Base-by-base conservation (phyloP, 2,329 filamentous ascomycete species). In the Alternaria solani region DNA sequence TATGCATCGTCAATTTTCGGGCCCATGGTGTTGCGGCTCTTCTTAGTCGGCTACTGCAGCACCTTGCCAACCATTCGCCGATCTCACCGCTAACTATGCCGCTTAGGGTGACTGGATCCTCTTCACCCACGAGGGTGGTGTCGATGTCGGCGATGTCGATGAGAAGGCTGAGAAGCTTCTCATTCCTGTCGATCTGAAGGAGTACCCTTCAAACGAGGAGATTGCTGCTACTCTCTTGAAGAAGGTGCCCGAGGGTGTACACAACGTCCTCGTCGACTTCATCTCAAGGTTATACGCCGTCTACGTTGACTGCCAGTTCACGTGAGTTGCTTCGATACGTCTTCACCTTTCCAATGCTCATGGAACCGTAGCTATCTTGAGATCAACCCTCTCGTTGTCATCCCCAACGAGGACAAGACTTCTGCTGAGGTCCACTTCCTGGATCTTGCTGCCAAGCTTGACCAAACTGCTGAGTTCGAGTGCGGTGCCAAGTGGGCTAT, bases 261-360 rank as follows among this genome's bases (percentile, higher is more conserved):
- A 99, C 88, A 97, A 97, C 78, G 95, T 99, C 77, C 89, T 99
- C 62, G 92, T 99, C 66, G 95, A 99, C 87, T 99, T 99, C 88
- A 99, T 99, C 85, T 93, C 93, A 77, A 90, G 95, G 75, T 87
- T 99, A 70, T 99, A 99, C 80, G 95, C 94, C 74, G 95, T 99
- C 84, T 99, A 98, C 78, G 95, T 98, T 68, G 95, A 99, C 87
- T 96, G 92, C 89, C 95, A 99, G 84, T 99, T 99, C 88, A 98
- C 95, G 79, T 81, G 67, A 69, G 79, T 71, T 46, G 18, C 32
- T 18, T 7, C 26, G 25, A 28, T 20, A 7, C 18, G n/a, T 36
- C 25, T 23, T 47, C 57, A 25, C 8, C 28, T 53, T 20, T 18
- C 11, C 44, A 44, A 58, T 36, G 39, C 72, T 75, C 44, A 74